Evolutionary conservation across 371 early-diverging fungal species (phyloP).

Genomic region (Massospora cicadina): DNA sequence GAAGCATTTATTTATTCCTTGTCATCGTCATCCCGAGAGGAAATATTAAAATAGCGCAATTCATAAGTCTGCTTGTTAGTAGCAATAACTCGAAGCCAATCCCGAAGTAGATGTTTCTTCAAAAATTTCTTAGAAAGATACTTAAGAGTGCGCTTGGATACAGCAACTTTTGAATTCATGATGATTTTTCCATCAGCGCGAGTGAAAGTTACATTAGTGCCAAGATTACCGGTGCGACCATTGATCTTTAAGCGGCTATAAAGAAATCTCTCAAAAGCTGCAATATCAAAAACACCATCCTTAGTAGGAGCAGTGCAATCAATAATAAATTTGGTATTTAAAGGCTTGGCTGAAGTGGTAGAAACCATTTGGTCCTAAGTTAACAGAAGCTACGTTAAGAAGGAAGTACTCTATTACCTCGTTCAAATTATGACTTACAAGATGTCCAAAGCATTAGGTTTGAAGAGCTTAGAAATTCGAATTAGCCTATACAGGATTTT

Average conservation of each 20-base stretch:
- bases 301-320: constrained; percentile 85
- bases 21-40: constrained; percentile 45
- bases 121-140: constrained; percentile 99
- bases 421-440: too few species aligned
- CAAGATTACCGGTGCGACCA: constrained; percentile 91
- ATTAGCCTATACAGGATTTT: too few species aligned
- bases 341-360: constrained; percentile 19
- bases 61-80: constrained; percentile 79
- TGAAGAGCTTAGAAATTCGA: too few species aligned
- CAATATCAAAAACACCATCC: constrained; percentile 93
- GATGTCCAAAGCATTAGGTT: too few species aligned
- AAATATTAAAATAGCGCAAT: constrained; percentile 90
- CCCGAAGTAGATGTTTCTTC: constrained; percentile 97
- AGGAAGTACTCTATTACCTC: too few species aligned
- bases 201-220: constrained; percentile 67
- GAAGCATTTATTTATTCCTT: background rate
- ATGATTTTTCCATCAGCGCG: constrained; percentile 60
- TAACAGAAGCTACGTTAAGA: background rate
- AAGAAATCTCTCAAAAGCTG: constrained; percentile 93
- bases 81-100: constrained; percentile 95
- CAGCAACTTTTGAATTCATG: constrained; percentile 51
- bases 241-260: constrained; percentile 96
- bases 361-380: constrained; percentile 1
- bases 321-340: constrained; percentile 60
- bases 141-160: constrained; percentile 98